Base-by-base conservation (phyloP, 768 basidiomycete species). In the Pleurotus salmoneostramineus region DNA sequence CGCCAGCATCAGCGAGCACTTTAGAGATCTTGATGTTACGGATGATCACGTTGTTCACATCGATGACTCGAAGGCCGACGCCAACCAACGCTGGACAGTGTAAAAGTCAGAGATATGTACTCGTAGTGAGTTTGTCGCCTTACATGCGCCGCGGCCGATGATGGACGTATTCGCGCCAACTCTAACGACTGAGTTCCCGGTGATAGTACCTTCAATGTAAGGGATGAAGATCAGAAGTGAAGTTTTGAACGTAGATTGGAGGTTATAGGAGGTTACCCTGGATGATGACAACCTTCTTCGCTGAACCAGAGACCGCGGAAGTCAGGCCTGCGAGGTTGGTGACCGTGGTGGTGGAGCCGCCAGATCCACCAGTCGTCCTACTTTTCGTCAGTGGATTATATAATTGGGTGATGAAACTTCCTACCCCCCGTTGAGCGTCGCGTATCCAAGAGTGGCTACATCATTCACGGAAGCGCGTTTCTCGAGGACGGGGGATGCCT, bases 1-100 rank as follows among this genome's bases (percentile, higher is more conserved):
- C 79, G 35, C 78, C 78, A 51, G 72, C 73, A 1, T 59, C 62
- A 36, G 78, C 78, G 3, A 79, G 66, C 34, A 80, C 79, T 64
- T 79, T 80, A 35, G 75, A 74, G 51, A 80, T 74, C 62, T 77
- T 78, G 64, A 80, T 66, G 60, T 80, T 80, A 34, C 79, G 73
- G 60, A 80, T 74, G 65, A 80, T 80, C 56, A 80, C 78, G 56
- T 80, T 79, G 46, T 58, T 65, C 47, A 71, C 72, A 43, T 74
- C 63, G 50, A 77, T 57, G 37, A 79, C 77, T 45, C 78, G 77
- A 35, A 80, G 69, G 3, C 79, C 79, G 59, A 79, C 71, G 40
- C 78, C 78, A 46, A 67, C 67, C 48, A 80, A 75, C 17, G 74
- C 77, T 79, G 43, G 4, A 6, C 49, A 43, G 58, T 8, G 27